phyloP scores from a whole-genome alignment of 148 eudicot species.

The Camellia sinensis region DNA sequence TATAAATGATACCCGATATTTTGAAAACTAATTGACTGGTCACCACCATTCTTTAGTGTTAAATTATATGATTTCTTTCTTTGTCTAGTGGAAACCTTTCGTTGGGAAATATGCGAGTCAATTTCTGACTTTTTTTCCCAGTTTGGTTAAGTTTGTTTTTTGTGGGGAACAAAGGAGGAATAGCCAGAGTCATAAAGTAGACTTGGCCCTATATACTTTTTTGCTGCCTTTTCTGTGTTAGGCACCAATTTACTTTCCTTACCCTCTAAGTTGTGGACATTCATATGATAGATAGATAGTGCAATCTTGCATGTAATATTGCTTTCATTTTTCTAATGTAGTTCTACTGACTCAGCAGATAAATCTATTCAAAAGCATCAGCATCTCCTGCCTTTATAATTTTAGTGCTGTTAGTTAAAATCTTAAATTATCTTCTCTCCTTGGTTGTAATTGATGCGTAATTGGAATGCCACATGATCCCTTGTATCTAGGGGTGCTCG shows the following conservation, averaged over 20 bases:
- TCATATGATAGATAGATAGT: background rate
- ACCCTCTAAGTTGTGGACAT: background rate
- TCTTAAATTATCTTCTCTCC: background rate
- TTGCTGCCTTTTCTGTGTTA: background rate
- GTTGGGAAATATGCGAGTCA: background rate
- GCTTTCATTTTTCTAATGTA: background rate
- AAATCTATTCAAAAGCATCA: background rate
- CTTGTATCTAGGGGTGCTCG: no score
- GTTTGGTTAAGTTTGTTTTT: background rate
- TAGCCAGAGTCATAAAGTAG: background rate
- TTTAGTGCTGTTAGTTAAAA: background rate
- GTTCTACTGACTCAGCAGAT: background rate
- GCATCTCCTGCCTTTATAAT: background rate
- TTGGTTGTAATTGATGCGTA: background rate
- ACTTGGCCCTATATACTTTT: background rate
- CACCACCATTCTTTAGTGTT: background rate
- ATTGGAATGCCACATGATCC: no score
- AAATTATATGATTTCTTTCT: background rate
- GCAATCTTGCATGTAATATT: background rate
- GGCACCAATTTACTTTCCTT: background rate
- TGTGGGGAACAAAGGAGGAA: background rate
- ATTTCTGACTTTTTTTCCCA: background rate
- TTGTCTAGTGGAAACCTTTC: background rate
- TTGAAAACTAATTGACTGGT: background rate
- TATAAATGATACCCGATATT: background rate